Base-by-base conservation (phyloP, 2,329 filamentous ascomycete species). In the Paracoccidioides brasiliensis region DNA sequence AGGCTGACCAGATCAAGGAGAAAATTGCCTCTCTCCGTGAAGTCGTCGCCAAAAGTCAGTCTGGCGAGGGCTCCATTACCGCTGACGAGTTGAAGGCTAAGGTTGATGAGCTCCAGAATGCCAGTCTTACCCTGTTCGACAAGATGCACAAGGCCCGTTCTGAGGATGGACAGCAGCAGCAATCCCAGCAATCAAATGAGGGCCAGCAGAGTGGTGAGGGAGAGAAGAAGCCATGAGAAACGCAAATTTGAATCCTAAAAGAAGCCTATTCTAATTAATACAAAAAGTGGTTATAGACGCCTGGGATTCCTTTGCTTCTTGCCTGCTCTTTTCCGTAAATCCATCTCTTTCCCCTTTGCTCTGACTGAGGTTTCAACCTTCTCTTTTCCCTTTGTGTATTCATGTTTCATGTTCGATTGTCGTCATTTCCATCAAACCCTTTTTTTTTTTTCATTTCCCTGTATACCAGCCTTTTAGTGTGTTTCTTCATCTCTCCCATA, bases 141-240 rank as follows among this genome's bases (percentile, higher is more conserved):
- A 96, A 97, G 86, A 95, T 98, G 88, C 91, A 98, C 87, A 94
- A 95, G 81, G 89, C 91, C 64, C 85, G 88, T 66, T 73, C 76
- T 64, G 86, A 90, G 78, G 78, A 78, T 64, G 72, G 77, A 68
- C 74, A 81, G 69, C 74, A 80, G 67, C 65, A 74, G 65, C 64
- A 72, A 66, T 71, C 76, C 66, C 73, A 77, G 69, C 75, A 74
- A 72, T 74, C 66, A 67, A 80, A 62, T 58, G 68, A 67, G 63
- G 64, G 56, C 57, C 68, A 52, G 37, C 55, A 70, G 66, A 73
- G 74, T 55, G 62, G 69, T 59, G 83, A 87, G 71, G 83, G 79
- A 63, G 83, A 90, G 78, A 87, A 87, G 80, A 90, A 90, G 82
- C 74, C 71, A 63, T 80, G 74, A 75, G 72, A 63, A 59, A 58